Evolutionary conservation across 2,329 filamentous ascomycete genomes (phyloP).

Genomic region (Cladosporium sp.): DNA sequence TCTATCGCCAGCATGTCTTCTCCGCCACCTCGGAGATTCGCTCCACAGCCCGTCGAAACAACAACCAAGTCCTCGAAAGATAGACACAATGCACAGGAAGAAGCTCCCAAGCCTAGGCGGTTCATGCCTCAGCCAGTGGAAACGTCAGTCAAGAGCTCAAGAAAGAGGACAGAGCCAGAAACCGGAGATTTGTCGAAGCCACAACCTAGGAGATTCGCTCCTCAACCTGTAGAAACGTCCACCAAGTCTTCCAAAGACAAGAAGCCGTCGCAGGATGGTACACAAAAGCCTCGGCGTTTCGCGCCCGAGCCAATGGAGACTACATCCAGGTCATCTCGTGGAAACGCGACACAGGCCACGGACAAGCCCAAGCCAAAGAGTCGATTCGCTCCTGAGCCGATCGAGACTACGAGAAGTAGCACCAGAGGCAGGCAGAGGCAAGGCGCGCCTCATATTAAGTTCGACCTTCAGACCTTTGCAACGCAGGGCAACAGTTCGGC

Average conservation of each 20-base stretch:
- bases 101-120: conserved; percentile 35
- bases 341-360: conserved; percentile 25
- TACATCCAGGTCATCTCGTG: conserved; percentile 11
- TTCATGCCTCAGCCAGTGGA: conserved; percentile 71
- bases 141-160: conserved; percentile 60
- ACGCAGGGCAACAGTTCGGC: conserved; percentile 15
- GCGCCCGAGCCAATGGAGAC: conserved; percentile 38
- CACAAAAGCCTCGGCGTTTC: conserved; percentile 17
- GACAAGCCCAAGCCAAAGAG: conserved; percentile 18
- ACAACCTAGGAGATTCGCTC: conserved; percentile 54
- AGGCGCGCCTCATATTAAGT: conserved; percentile 22
- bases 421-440: conserved; percentile 19
- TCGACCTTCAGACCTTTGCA: conserved; percentile 31
- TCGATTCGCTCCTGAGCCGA: conserved; percentile 31
- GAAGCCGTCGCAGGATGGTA: conserved; percentile 21
- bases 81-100: conserved; percentile 24
- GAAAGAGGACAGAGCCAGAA: conserved; percentile 19
- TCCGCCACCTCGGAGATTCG: conserved; percentile 49
- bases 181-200: conserved; percentile 28
- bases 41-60: conserved; percentile 68
- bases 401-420: conserved; percentile 28
- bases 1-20: neutral
- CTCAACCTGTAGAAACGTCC: conserved; percentile 69
- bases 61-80: conserved; percentile 54
- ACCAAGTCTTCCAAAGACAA: conserved; percentile 50